Evolutionary conservation across 345 rosid genomes (phyloP), one percentile per base, ranked within the genome.

Genomic region (Euphorbia peplus): DNA sequence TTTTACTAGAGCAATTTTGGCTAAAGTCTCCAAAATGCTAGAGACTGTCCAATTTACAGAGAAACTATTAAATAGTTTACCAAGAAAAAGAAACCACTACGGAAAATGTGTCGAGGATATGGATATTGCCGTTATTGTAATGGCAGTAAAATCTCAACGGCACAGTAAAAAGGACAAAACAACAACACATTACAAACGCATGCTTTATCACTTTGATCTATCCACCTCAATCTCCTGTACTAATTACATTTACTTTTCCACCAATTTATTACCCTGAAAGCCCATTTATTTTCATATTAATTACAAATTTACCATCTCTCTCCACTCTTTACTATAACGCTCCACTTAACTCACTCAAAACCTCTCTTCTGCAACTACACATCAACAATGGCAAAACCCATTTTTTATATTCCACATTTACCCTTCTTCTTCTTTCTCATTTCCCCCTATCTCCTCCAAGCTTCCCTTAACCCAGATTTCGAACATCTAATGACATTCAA

Each of bases 401-500:
- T 46, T 62, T 56, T 66, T 25, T 59, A 56, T 26, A 66, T 14
- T 50, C 52, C 32, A 29, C 66, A 60, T 51, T 71, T 73, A 58
- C 25, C 69, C 28, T 65, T 68, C 56, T 51, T 60, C 22, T 16
- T 46, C 14, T 48, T 80, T 29, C 70, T 37, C 12, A 64, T 70
- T 35, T 52, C 9, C 57, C 28, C 48, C 5, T 8, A 66, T 32
- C 63, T 69, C 10, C 70, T 56, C 30, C 68, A 60, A 15, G 83
- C 87, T 29, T 42, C 72, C 28, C 50, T 76, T 1, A 71, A 60
- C 82, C 86, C 85, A 13, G 98, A 92, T 69, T 74, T 78, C 62
- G 67, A 83, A 9, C 63, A 84, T 19, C 85, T 92, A 25, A 41
- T 85, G 0, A 67, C 68, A 60, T 92, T 90, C 84, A 90, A 83